Conservation (phyloP, 2,329 filamentous ascomycete genomes). For the Microthyrium microscopicum region DNA sequence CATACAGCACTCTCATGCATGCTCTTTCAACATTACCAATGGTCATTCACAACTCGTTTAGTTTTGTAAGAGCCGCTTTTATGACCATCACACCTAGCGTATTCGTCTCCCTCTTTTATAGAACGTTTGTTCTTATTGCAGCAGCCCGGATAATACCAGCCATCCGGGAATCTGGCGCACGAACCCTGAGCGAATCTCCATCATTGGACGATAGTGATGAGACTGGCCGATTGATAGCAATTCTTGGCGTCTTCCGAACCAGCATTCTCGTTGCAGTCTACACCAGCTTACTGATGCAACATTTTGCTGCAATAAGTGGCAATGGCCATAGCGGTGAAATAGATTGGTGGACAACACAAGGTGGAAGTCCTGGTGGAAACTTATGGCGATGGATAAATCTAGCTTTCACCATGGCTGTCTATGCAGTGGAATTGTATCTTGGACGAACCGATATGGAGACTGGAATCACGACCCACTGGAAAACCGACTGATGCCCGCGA, state of each 20-base stretch:
- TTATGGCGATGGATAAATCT: conserved; percentile 91
- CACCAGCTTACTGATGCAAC: conserved; percentile 85
- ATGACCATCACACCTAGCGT: conserved; percentile 92
- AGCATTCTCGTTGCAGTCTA: conserved; percentile 93
- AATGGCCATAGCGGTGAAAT: conserved; percentile 40
- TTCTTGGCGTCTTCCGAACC: conserved; percentile 86
- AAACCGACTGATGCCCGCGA: conserved; percentile 84
- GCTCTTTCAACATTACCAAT: conserved; percentile 68
- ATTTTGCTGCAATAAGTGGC: conserved; percentile 61
- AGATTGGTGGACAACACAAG: conserved; percentile 76
- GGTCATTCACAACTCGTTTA: conserved; percentile 67
- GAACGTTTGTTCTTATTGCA: conserved; percentile 87
- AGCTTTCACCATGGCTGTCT: conserved; percentile 72
- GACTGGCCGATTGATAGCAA: conserved; percentile 61
- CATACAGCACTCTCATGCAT: conserved; percentile 80
- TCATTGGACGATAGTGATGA: conserved; percentile 72
- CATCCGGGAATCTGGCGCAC: conserved; percentile 70
- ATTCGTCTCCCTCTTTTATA: conserved; percentile 85
- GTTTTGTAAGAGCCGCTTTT: conserved; percentile 77
- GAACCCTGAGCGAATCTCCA: conserved; percentile 68
- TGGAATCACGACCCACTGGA: conserved; percentile 68
- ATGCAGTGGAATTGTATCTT: conserved; percentile 78
- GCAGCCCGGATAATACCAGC: conserved; percentile 92
- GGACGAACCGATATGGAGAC: conserved; percentile 67
- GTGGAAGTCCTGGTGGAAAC: conserved; percentile 68